phyloP scores from a whole-genome alignment of 306 rosid genomes.

The Cucurbita moschata region DNA sequence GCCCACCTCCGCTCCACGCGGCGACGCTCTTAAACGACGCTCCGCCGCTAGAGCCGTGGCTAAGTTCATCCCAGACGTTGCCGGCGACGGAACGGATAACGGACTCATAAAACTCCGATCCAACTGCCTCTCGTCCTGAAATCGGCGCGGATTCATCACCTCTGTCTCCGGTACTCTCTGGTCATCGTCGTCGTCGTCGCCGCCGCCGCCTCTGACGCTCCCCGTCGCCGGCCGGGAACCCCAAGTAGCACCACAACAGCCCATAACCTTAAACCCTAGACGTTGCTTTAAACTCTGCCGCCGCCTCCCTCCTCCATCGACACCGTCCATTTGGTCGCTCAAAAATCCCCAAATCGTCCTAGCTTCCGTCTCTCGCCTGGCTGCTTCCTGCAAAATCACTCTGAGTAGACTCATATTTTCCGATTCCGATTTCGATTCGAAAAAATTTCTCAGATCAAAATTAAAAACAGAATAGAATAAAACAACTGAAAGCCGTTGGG shows the following conservation, averaged over 20 bases:
- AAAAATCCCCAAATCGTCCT: constrained; percentile 58
- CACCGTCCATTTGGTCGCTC: constrained; percentile 55
- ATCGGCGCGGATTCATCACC: constrained; percentile 15
- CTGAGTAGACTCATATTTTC: constrained; percentile 68
- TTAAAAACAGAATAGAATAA: neutral
- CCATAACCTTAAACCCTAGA: constrained; percentile 50
- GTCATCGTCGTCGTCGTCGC: neutral
- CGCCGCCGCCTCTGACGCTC: constrained; percentile 14
- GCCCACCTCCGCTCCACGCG: constrained; percentile 15
- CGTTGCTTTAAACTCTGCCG: constrained; percentile 63
- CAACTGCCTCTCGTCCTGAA: constrained; percentile 4
- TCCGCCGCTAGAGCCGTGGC: constrained; percentile 93
- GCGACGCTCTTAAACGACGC: constrained; percentile 42
- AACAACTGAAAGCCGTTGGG: neutral
- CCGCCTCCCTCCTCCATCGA: constrained; percentile 23
- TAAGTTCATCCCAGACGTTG: constrained; percentile 59
- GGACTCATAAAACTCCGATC: constrained; percentile 25
- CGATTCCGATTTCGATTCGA: neutral
- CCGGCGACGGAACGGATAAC: constrained; percentile 15
- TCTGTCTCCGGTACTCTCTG: neutral
- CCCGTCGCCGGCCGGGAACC: constrained; percentile 25
- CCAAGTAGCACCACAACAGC: constrained; percentile 85
- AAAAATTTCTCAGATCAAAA: neutral
- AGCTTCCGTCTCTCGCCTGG: constrained; percentile 34
- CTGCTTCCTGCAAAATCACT: constrained; percentile 56